Evolutionary conservation across 768 basidiomycete genomes (phyloP), one percentile per base, ranked within the genome.

Genomic region (Russula virescens): DNA sequence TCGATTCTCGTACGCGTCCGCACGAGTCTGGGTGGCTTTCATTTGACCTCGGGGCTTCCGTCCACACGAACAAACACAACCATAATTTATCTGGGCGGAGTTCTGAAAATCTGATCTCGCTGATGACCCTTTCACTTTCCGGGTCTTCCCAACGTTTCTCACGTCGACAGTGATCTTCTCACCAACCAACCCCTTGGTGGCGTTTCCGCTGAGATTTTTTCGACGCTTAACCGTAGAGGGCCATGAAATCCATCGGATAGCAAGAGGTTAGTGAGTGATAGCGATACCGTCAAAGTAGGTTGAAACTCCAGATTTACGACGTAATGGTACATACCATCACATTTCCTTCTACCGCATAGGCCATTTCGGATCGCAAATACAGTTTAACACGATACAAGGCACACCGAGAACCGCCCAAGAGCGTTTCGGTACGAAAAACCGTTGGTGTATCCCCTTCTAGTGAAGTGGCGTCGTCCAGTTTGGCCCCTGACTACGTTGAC

Each of bases 271-370:
- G 31, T 46, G 42, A 21, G 19, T 18, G 19, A 55, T 19, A 18
- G 55, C 31, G 28, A 43, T 14, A 23, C 11, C 31, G 31, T 46
- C 60, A 54, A 54, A 42, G 0, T 54, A 54, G 35, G 52, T 54
- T 61, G 25, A 61, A 63, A 58, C 62, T 47, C 57, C 62, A 21
- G 25, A 38, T 9, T 23, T n/a, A 16, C 21, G 3, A 47, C n/a
- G n/a, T 38, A 55, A 55, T n/a, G n/a, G 54, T 19, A 14, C 23
- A 25, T 14, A 43, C 16, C 42, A 3, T 19, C 2, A 3, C 13
- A 11, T 43, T 43, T 43, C 9, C 13, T 43, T 19, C 42, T 43
- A 19, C 42, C 19, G 16, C 18, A 43, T 18, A 43, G 42, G 42
- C 42, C 18, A 28, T 25, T 1, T 8, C 26, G 19, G 9, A 26